Conservation (phyloP, 306 rosid genomes). For the Mimosa pudica region DNA sequence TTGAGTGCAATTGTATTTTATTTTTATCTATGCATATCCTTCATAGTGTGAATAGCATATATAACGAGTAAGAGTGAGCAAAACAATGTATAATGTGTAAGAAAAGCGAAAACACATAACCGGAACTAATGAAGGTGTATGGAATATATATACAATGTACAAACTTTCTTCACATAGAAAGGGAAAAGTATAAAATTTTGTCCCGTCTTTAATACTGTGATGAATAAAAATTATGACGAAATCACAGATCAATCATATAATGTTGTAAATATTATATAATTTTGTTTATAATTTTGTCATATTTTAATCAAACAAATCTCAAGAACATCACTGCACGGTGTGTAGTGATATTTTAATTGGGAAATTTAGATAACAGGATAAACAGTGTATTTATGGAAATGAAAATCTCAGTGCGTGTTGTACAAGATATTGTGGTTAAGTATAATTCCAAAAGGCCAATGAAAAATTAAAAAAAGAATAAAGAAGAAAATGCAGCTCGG, state of each 20-base stretch:
- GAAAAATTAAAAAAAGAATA: not conserved
- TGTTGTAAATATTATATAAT: not conserved
- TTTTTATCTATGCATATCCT: not conserved
- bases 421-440: not conserved
- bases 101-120: not conserved
- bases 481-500: slow-evolving; percentile 36
- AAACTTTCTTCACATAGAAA: no score
- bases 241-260: not conserved
- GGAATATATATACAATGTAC: not conserved
- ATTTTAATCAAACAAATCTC: not conserved
- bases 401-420: not conserved
- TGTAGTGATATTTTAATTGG: not conserved
- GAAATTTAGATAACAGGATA: not conserved
- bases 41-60: not conserved
- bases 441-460: slow-evolving; percentile 7
- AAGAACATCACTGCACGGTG: not conserved
- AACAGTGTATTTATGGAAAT: not conserved
- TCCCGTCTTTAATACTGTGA: not conserved
- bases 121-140: not conserved
- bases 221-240: no score
- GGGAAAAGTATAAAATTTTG: not conserved
- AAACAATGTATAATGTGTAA: no score
- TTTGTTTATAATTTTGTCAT: not conserved
- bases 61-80: no score
- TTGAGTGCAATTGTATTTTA: no score